Percentiles rank a stretch among this genome's conserved stretches.
These are phyloP conservation scores for Schoenoplectus triqueter DNA, from an alignment of 202 grass and related monocot genomes.

Conservation along the genomic window DNA sequence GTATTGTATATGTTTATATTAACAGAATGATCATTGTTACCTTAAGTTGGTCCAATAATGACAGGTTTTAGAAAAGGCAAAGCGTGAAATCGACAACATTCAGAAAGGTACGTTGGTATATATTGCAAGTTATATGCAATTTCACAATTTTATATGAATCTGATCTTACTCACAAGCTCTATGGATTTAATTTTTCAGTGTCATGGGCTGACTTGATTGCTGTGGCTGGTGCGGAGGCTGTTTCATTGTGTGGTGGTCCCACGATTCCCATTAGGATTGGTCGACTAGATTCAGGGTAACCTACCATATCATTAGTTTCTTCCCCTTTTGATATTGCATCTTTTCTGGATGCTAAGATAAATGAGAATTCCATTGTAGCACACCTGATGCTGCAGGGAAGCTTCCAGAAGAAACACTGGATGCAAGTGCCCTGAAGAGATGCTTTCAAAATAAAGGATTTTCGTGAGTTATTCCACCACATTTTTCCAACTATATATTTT, in stretches of 20 bases:
- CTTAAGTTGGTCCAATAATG: slow-evolving; percentile 43
- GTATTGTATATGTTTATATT: slow-evolving; percentile 19
- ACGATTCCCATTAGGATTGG: slow-evolving; percentile 75
- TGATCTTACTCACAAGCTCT: slow-evolving; percentile 23
- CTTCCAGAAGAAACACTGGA: slow-evolving; percentile 92
- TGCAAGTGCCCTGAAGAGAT: slow-evolving; percentile 59
- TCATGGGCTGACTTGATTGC: slow-evolving; percentile 97
- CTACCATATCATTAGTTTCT: slow-evolving; percentile 25
- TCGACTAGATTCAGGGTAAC: slow-evolving; percentile 85
- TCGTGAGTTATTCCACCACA: slow-evolving; percentile 69
- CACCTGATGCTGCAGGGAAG: slow-evolving; percentile 69
- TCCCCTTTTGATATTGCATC: neutral
- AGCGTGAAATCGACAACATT: slow-evolving; percentile 60
- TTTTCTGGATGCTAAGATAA: slow-evolving; percentile 38
- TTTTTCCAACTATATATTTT: slow-evolving; percentile 14
- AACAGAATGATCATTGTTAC: neutral
- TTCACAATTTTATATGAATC: slow-evolving; percentile 34
- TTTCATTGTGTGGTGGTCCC: slow-evolving; percentile 82
- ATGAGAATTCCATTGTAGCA: slow-evolving; percentile 43
- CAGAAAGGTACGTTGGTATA: slow-evolving; percentile 60
- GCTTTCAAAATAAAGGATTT: slow-evolving; percentile 73
- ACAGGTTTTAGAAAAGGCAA: slow-evolving; percentile 88
- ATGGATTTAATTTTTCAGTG: slow-evolving; percentile 47
- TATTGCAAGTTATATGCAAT: slow-evolving; percentile 20
- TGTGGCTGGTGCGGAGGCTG: slow-evolving; percentile 83